Conservation (phyloP, 345 rosid species). For the Dipteronia sinensis region DNA sequence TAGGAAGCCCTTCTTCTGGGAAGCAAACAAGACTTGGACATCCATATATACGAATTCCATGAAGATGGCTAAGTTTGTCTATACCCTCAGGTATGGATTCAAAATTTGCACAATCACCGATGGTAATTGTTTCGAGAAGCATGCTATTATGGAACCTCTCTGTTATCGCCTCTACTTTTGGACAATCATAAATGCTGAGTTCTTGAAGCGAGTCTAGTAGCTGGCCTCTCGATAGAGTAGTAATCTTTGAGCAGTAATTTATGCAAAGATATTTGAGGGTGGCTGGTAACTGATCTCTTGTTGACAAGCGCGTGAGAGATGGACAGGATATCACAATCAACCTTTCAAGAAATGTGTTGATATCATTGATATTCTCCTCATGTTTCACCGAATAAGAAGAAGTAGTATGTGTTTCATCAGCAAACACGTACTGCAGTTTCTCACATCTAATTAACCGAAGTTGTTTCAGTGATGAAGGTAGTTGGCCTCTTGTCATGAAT, state of each 20-base stretch:
- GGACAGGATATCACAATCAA: not conserved
- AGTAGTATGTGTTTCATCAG: too few relatives aligned
- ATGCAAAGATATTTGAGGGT: not conserved
- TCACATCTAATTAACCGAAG: not conserved
- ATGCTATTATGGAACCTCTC: not conserved
- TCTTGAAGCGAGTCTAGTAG: not conserved
- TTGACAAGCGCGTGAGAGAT: not conserved
- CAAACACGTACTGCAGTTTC: not conserved
- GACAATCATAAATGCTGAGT: not conserved
- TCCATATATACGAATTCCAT: fast-evolving
- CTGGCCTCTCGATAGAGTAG: not conserved
- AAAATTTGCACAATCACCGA: not conserved
- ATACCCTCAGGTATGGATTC: not conserved
- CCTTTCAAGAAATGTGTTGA: not conserved
- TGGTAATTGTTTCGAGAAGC: not conserved
- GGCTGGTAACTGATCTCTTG: not conserved
- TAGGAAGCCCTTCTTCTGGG: conserved; percentile 7
- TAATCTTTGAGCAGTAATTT: not conserved
- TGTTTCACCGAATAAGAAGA: too few relatives aligned
- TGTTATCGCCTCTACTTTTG: not conserved
- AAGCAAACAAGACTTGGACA: not conserved
- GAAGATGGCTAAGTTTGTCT: conserved; percentile 1
- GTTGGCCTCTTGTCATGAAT: not conserved
- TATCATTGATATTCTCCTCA: not conserved
- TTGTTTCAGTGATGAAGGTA: not conserved